Conservation (phyloP, 306 rosid genomes). For the Prunus armeniaca region DNA sequence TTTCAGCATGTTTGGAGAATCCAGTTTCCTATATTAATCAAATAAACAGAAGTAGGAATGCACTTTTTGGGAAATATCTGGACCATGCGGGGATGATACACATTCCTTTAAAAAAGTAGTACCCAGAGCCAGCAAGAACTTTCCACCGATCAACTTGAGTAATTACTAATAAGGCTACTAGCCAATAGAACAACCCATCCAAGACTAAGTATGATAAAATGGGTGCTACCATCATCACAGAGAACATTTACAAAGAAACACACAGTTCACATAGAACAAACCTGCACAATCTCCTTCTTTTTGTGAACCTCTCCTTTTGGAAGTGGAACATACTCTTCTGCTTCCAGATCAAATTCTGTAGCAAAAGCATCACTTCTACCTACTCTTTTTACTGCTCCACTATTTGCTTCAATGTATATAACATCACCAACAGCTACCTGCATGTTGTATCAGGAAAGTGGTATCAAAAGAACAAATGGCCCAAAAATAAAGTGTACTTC, state of each 20-base stretch:
- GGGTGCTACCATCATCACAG: slow-evolving; percentile 8
- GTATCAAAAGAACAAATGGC: background rate
- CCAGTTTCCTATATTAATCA: background rate
- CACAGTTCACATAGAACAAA: slow-evolving; percentile 35
- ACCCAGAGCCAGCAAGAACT: background rate
- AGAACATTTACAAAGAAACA: slow-evolving; percentile 2
- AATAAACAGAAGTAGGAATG: background rate
- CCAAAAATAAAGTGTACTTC: background rate
- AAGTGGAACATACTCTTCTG: slow-evolving; percentile 97
- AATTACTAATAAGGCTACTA: slow-evolving; percentile 2
- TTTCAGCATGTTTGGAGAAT: background rate
- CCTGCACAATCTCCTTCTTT: slow-evolving; percentile 96
- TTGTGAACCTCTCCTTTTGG: slow-evolving; percentile 99
- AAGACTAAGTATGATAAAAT: background rate
- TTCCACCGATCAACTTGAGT: background rate
- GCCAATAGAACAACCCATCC: background rate
- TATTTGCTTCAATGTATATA: slow-evolving; percentile 88
- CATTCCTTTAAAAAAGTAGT: background rate
- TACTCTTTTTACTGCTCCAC: slow-evolving; percentile 96
- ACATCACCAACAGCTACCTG: slow-evolving; percentile 98
- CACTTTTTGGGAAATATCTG: background rate
- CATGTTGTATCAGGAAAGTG: slow-evolving; percentile 12
- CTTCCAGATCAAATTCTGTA: slow-evolving; percentile 96
- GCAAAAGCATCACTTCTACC: slow-evolving; percentile 99
- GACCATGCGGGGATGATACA: background rate